Evolutionary conservation across 1,284 basidiomycete species (phyloP), one percentile per base, ranked within the genome.

Genomic region (Somion occarium): DNA sequence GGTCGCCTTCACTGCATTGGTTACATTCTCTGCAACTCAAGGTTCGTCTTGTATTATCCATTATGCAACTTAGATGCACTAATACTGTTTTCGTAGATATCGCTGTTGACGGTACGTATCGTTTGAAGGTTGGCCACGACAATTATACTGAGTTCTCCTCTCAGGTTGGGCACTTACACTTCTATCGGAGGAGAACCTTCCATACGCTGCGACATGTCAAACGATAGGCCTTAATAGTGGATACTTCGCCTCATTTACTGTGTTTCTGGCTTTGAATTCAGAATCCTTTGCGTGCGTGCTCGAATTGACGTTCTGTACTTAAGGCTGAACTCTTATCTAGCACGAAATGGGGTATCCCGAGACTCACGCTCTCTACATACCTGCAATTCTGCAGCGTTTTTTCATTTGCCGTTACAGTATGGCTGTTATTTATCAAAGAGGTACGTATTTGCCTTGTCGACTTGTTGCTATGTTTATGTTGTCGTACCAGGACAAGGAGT

Each of bases 161-260:
- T 12, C 23, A 89, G 90, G 94, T 38, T 99, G 97, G 97, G 97
- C 97, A 5, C 79, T 99, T 49, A 98, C 94, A 2, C 82, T 99
- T 42, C 83, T 99, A 49, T 98, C 96, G 1, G 85, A 93, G 56
- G 94, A 96, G 57, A 97, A 95, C 64, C 73, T 99, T 38, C 93
- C 93, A 19, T 99, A 97, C 64, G 97, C 97, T 4, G 96, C 93
- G 23, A 99, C 96, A 3, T 98, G 96, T 46, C 97, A 99, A 69
- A 99, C 97, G 0, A 92, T 99, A 52, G 97, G 97, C 18, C 78
- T 99, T 39, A 98, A 98, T 62, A 91, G 93, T 2, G 97, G 97
- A 24, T 98, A 91, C 68, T 97, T 99, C 61, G 80, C 95, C 38
- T 94, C 92, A 5, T 99, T 98, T 64, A 99, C 97, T 23, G 93